A percentile compares a stretch with the other conserved stretches of the same genome.
Evolutionary conservation across 768 basidiomycete species (phyloP).

Genomic region (Pisolithus marmoratus): DNA sequence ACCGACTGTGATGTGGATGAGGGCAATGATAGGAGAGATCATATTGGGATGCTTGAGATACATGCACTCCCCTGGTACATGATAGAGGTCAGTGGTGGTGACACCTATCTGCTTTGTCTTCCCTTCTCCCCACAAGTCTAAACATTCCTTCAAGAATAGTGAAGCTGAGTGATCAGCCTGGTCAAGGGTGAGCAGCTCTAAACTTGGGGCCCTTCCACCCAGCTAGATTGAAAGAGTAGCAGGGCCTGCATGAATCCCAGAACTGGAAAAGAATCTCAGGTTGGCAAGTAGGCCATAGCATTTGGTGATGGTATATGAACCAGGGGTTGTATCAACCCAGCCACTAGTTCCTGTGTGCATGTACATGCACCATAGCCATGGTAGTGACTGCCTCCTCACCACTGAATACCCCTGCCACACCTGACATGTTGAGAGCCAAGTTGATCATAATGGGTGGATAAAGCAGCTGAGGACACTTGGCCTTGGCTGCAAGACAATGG

Average conservation of each 20-base stretch:
- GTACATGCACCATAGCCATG: conserved; percentile 30
- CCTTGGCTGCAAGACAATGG: background rate
- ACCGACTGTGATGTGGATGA: too few relatives aligned
- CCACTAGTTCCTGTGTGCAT: conserved; percentile 27
- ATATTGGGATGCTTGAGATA: too few relatives aligned
- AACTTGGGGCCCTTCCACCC: conserved; percentile 24
- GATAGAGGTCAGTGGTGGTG: conserved; percentile 9
- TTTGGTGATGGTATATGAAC: conserved; percentile 25
- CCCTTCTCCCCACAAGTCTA: background rate
- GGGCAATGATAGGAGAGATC: too few relatives aligned
- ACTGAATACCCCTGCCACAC: conserved; percentile 31
- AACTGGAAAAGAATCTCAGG: conserved; percentile 20
- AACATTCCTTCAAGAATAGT: conserved; percentile 10
- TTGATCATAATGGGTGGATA: background rate
- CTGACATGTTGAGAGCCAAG: conserved; percentile 23
- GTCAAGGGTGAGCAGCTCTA: conserved; percentile 3
- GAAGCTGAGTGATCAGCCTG: conserved; percentile 12
- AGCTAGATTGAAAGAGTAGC: conserved; percentile 20
- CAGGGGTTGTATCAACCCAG: conserved; percentile 36
- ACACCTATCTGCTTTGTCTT: conserved; percentile 3
- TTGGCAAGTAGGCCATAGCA: conserved; percentile 25
- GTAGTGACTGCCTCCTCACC: conserved; percentile 31
- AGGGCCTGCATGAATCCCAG: conserved; percentile 14
- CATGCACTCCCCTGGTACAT: too few relatives aligned
- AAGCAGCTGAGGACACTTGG: background rate